Percentiles rank a stretch among this genome's conserved stretches.
Conservation (phyloP, 306 rosid species). For the Cucumis hystrix region DNA sequence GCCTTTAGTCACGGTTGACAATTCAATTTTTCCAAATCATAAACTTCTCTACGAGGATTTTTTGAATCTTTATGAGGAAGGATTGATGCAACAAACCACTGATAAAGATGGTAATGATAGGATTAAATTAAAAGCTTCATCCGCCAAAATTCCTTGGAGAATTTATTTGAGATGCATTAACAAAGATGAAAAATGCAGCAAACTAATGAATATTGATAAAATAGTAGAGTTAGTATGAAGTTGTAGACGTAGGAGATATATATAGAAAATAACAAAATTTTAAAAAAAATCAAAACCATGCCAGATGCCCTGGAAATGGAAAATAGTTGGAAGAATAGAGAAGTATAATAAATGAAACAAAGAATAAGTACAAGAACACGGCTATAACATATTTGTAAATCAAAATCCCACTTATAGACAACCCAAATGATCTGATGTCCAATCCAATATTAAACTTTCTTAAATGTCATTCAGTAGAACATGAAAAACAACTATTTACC, state of each 20-base stretch:
- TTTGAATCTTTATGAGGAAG: neutral
- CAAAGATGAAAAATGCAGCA: neutral
- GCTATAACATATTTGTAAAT: neutral
- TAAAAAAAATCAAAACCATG: neutral
- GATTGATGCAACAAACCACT: neutral
- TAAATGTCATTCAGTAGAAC: neutral
- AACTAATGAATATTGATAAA: neutral
- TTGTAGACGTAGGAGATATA: neutral
- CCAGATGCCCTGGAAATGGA: neutral
- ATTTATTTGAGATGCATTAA: neutral
- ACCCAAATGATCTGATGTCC: neutral
- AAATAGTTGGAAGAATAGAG: neutral
- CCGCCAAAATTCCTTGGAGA: neutral
- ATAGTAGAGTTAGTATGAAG: neutral
- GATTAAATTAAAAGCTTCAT: neutral
- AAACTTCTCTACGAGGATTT: neutral
- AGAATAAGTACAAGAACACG: neutral
- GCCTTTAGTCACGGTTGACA: too few relatives aligned
- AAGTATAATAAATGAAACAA: neutral
- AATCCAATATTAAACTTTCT: neutral
- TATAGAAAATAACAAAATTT: neutral
- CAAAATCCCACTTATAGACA: neutral
- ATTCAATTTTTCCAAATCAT: neutral
- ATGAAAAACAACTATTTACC: conserved; percentile 25
- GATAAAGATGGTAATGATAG: neutral